Evolutionary conservation across 169 alveolate species (phyloP).

Genomic region (Eimeria mitis): DNA sequence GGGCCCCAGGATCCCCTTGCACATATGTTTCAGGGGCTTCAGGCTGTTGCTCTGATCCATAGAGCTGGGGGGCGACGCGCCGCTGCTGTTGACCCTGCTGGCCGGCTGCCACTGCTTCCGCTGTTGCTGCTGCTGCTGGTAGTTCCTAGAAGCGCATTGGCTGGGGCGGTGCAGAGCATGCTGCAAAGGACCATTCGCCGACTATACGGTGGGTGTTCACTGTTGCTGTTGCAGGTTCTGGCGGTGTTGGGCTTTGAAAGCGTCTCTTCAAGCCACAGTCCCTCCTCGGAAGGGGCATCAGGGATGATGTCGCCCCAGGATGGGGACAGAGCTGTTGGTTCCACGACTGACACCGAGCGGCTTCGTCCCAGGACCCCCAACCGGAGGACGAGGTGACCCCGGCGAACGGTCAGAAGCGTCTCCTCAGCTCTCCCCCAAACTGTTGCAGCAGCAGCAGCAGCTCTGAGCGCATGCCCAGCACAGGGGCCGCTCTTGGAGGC

Average conservation of each 20-base stretch:
- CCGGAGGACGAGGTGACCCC: constrained; percentile 23
- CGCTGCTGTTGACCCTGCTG: not conserved
- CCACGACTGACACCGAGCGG: constrained; percentile 10
- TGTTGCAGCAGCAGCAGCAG: not conserved
- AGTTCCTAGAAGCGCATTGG: not conserved
- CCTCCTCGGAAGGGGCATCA: not conserved
- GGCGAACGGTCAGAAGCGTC: not conserved
- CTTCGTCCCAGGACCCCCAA: constrained; percentile 30
- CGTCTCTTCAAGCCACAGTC: not conserved
- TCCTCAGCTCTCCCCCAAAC: not conserved
- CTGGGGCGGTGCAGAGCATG: not conserved
- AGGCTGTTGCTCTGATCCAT: not conserved
- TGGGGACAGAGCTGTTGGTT: not conserved
- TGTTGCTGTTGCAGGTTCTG: not conserved
- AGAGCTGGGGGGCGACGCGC: not conserved
- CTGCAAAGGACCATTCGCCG: not conserved
- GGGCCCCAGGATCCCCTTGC: not conserved
- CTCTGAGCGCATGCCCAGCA: not conserved
- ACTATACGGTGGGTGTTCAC: not conserved
- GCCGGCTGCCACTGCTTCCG: not conserved
- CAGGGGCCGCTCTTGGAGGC: not conserved
- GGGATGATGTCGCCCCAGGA: not conserved
- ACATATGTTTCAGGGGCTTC: not conserved
- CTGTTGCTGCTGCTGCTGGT: not conserved
- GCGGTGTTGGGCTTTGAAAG: constrained; percentile 43